Percentiles rank a stretch among this genome's conserved stretches.
These are phyloP conservation scores for Nicotiana otophora DNA, from an alignment of 257 asterid species.

Conservation along the genomic window DNA sequence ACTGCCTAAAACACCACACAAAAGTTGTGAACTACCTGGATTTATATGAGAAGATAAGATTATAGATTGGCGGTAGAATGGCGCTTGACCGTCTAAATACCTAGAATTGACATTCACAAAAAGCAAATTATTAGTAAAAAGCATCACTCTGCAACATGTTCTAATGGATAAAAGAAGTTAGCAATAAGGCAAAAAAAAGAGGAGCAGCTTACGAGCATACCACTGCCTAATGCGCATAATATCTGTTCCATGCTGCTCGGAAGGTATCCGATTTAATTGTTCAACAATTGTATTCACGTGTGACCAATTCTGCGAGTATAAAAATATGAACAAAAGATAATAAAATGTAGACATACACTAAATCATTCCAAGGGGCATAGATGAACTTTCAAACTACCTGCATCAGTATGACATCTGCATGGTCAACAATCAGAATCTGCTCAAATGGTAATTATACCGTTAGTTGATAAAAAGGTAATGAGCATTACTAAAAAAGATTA, in stretches of 20 bases:
- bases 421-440: conserved; percentile 88
- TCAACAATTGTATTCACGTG: conserved; percentile 74
- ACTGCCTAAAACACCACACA: conserved; percentile 7
- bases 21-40: conserved; percentile 52
- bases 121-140: conserved; percentile 12
- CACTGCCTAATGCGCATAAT: conserved; percentile 93
- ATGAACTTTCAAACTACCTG: conserved; percentile 48
- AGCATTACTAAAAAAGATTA: neutral
- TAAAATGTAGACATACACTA: conserved; percentile 7
- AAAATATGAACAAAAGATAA: conserved; percentile 15
- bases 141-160: too few relatives aligned
- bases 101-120: conserved; percentile 25
- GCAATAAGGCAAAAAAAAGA: neutral
- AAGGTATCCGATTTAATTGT: conserved; percentile 68
- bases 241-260: conserved; percentile 85
- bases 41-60: conserved; percentile 71
- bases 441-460: conserved; percentile 11
- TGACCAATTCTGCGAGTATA: conserved; percentile 71
- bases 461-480: conserved; percentile 13
- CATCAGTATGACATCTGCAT: conserved; percentile 86
- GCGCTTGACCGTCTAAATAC: conserved; percentile 88
- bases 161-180: neutral
- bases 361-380: conserved; percentile 3
- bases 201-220: conserved; percentile 35
- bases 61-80: conserved; percentile 80